A percentile compares a stretch with the other conserved stretches of the same genome.
Conservation (phyloP, 441 rosid genomes). For the Metrosideros polymorpha region DNA sequence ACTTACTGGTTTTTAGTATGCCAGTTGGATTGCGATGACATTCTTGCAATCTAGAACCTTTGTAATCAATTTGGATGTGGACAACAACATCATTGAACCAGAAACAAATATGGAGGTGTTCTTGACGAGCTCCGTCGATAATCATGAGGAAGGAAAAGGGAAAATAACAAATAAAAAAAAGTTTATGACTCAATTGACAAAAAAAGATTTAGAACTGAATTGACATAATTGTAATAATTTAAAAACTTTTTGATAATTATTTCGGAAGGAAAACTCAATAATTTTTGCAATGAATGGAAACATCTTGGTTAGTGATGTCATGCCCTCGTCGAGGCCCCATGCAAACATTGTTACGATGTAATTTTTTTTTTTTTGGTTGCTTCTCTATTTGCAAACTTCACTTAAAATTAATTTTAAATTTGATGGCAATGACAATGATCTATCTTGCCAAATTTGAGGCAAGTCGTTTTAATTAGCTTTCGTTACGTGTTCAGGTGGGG, state of each 20-base stretch:
- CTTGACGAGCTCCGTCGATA: neutral
- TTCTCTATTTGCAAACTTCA: neutral
- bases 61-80: neutral
- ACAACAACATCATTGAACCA: neutral
- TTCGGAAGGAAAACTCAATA: neutral
- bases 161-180: too few relatives aligned
- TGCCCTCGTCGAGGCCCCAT: neutral
- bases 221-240: too few relatives aligned
- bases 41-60: neutral
- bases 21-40: neutral
- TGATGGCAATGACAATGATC: too few relatives aligned
- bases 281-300: neutral
- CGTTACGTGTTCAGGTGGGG: too few relatives aligned
- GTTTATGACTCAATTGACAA: too few relatives aligned
- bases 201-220: too few relatives aligned
- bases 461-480: too few relatives aligned
- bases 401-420: neutral
- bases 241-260: too few relatives aligned
- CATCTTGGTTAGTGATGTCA: neutral
- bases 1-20: neutral
- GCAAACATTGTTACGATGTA: neutral
- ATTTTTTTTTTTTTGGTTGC: neutral
- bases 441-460: too few relatives aligned
- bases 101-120: neutral
- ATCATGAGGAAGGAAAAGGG: neutral